These are phyloP conservation scores for Aureobasidium uvarum DNA, from an alignment of 2,329 filamentous ascomycete species.

Conservation along the genomic window DNA sequence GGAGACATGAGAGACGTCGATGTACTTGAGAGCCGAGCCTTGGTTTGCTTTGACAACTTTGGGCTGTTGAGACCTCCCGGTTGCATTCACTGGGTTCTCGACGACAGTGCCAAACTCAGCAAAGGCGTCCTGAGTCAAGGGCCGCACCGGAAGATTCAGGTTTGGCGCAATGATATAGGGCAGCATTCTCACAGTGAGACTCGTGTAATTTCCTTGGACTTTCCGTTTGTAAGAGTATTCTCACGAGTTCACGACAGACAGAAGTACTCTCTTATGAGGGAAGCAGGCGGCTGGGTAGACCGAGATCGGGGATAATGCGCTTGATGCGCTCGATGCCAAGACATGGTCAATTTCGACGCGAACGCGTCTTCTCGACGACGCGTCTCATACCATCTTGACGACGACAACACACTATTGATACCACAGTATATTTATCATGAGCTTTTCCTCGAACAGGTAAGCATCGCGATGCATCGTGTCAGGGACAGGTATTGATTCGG, in stretches of 20 bases:
- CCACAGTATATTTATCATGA: constrained; percentile 16
- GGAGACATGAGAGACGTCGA: constrained; percentile 69
- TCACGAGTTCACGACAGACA: not conserved
- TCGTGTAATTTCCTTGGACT: not conserved
- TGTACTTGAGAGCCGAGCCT: constrained; percentile 82
- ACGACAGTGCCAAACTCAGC: constrained; percentile 80
- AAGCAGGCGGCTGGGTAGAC: not conserved
- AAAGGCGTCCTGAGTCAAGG: constrained; percentile 69
- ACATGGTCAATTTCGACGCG: not conserved
- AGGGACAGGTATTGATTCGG: not conserved
- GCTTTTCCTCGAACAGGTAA: not conserved
- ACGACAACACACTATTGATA: constrained; percentile 10
- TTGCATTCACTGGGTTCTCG: constrained; percentile 56
- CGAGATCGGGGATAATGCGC: constrained; percentile 2
- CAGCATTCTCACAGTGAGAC: constrained; percentile 8
- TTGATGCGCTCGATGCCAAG: not conserved
- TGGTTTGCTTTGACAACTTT: constrained; percentile 70
- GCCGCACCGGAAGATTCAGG: constrained; percentile 56
- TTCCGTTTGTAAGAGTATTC: not conserved
- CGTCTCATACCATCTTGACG: constrained; percentile 8
- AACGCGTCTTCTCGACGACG: constrained; percentile 24
- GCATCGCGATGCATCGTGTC: not conserved
- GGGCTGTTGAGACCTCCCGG: constrained; percentile 32
- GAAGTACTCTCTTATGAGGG: not conserved
- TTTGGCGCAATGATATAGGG: constrained; percentile 41